A percentile compares a stretch with the other conserved stretches of the same genome.
phyloP scores from a whole-genome alignment of 768 basidiomycete species.

The Psilocybe tampanensis region DNA sequence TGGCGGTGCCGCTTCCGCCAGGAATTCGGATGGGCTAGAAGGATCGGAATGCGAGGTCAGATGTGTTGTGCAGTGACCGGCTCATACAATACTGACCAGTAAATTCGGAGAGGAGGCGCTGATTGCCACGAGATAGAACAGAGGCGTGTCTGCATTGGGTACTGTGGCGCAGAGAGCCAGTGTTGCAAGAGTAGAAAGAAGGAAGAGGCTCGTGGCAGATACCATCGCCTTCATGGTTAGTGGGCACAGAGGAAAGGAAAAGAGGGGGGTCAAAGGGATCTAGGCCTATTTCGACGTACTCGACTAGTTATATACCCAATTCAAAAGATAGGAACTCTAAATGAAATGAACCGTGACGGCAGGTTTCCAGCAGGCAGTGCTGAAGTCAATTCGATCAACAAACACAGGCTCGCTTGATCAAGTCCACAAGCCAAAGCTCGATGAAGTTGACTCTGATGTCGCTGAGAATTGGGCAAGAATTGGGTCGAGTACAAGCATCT shows the following conservation, averaged over 20 bases:
- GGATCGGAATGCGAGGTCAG: neutral
- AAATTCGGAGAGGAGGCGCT: constrained; percentile 25
- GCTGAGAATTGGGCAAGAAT: too few relatives aligned
- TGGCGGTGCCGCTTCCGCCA: constrained; percentile 22
- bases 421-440: neutral
- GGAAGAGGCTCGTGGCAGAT: constrained; percentile 3
- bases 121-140: constrained; percentile 35
- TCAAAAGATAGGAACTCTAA: neutral
- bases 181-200: constrained; percentile 10
- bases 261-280: neutral
- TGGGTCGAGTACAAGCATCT: too few relatives aligned
- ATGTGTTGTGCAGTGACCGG: neutral
- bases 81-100: constrained; percentile 16
- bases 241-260: neutral
- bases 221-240: constrained; percentile 1
- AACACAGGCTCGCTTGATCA: neutral
- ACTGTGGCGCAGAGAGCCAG: constrained; percentile 15
- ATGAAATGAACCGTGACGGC: neutral
- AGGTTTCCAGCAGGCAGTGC: neutral
- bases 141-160: constrained; percentile 33
- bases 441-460: too few relatives aligned
- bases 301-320: too few relatives aligned
- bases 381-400: neutral
- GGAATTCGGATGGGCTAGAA: constrained; percentile 32
- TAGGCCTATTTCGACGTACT: too few relatives aligned